Base-by-base conservation (phyloP, 1,284 basidiomycete genomes). In the Sanghuangporus baumii region DNA sequence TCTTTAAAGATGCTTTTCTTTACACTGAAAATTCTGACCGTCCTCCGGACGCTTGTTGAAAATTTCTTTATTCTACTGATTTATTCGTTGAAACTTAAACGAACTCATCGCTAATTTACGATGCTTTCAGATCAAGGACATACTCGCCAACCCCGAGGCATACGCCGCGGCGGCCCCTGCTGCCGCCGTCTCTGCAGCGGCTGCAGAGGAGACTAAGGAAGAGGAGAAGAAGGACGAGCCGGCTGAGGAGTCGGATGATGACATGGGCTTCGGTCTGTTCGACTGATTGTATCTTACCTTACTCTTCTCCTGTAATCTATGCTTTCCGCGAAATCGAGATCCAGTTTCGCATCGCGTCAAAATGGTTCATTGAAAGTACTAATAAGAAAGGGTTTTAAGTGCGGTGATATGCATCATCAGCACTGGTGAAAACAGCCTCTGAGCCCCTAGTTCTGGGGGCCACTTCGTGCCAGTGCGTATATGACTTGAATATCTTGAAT, bases 111-210 rank as follows among this genome's bases (percentile, higher is more conserved):
- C 59, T 62, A 59, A 43, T 54, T 63, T 37, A 31, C 57, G 48
- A 55, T 31, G 63, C 65, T 55, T 63, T 20, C 68, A 96, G 94
- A 87, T 91, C 79, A 98, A 98, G 85, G 96, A 93, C 75, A 93
- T 89, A 80, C 88, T 98, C 69, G 96, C 91, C 75, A 97, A 98
- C 85, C 96, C 96, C 64, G 94, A 97, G 68, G 96, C 95, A 37
- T 98, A 83, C 68, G 86, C 83, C 61, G 82, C 81, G 41, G 81
- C 79, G 20, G 79, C 79, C 47, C 78, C 79, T 63, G 76, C 78
- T 34, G 78, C 79, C 59, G 80, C 81, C 43, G 83, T 82, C 52
- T 80, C 80, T 52, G 78, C 79, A 51, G 77, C 77, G 46, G 76
- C 78, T 50, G 74, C 74, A 61, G 79, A 77, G 66, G 79, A 74